Evolutionary conservation across 2,329 filamentous ascomycete genomes (phyloP).

Genomic region (Fusarium circinatum): DNA sequence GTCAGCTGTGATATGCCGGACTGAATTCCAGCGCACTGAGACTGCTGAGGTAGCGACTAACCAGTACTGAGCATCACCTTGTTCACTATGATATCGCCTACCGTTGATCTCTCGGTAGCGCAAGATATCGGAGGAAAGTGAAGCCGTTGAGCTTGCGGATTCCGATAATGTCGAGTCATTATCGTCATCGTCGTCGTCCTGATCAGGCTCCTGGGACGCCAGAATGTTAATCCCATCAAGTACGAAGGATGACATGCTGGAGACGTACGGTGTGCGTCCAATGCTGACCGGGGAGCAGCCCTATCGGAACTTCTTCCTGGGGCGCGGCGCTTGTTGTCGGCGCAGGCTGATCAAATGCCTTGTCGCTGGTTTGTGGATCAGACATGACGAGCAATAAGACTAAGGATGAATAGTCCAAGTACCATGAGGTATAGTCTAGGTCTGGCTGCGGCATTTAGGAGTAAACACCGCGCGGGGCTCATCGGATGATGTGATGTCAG

Average conservation of each 20-base stretch:
- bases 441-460: background rate
- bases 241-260: background rate
- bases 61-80: constrained; percentile 14
- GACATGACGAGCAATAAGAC: background rate
- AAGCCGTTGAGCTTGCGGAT: constrained; percentile 6
- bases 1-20: fast-evolving
- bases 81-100: background rate
- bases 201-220: background rate
- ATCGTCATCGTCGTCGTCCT: background rate
- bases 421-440: fast-evolving
- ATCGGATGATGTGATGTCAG: background rate
- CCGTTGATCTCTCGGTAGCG: constrained; percentile 12
- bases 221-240: background rate
- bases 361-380: background rate
- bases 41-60: background rate
- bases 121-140: background rate
- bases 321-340: too few species aligned
- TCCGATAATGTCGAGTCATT: background rate
- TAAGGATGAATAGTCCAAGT: background rate
- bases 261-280: background rate
- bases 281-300: background rate
- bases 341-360: background rate
- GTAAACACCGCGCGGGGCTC: background rate
- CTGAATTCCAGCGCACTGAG: fast-evolving
- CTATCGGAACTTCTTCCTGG: background rate